phyloP scores from a whole-genome alignment of 2,329 filamentous ascomycete species.

The Apiospora pterosperma region DNA sequence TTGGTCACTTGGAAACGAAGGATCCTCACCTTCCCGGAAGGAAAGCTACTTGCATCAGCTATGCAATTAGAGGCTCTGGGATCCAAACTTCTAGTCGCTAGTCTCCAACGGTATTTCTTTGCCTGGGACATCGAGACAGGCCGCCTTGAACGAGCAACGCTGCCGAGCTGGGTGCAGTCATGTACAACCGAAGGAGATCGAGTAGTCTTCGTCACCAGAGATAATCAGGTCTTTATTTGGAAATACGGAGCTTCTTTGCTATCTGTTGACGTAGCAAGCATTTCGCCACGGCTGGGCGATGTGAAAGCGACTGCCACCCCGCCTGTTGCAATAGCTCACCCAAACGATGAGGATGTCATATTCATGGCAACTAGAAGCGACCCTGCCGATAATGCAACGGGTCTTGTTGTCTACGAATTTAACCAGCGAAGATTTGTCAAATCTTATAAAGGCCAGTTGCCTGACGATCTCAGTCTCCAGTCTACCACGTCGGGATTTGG shows the following conservation, averaged over 20 bases:
- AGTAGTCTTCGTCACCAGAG: background rate
- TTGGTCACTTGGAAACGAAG: background rate
- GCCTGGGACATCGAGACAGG: constrained; percentile 4
- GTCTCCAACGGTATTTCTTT: background rate
- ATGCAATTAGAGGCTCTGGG: background rate
- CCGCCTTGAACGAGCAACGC: background rate
- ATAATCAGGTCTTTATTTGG: background rate
- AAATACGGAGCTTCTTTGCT: background rate
- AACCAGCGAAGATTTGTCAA: background rate
- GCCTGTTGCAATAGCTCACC: background rate
- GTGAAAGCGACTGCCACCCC: background rate
- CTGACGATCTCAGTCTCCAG: background rate
- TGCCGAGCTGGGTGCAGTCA: background rate
- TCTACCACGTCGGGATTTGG: background rate
- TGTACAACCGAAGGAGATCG: background rate
- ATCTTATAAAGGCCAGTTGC: background rate
- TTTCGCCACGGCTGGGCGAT: background rate
- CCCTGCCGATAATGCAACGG: background rate
- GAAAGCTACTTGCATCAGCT: background rate
- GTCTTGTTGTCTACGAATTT: background rate
- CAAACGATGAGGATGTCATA: background rate
- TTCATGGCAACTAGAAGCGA: background rate
- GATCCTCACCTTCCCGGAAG: background rate
- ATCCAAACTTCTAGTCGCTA: background rate
- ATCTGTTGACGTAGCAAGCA: background rate